phyloP scores from a whole-genome alignment of 371 early-diverging fungal genomes.

The Mucor lusitanicus region DNA sequence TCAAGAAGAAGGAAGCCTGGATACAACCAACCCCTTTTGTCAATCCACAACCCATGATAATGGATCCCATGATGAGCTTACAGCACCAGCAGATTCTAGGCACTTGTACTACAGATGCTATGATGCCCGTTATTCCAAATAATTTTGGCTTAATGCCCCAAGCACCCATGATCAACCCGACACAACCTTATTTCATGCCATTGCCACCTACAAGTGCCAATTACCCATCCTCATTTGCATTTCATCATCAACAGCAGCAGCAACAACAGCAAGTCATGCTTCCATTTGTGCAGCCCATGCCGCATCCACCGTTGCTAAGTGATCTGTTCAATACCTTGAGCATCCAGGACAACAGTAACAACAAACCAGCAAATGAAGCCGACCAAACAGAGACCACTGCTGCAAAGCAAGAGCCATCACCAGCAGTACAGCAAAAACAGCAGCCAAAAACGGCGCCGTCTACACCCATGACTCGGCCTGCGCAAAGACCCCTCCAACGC shows the following conservation, averaged over 20 bases:
- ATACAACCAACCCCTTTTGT: slow-evolving; percentile 1
- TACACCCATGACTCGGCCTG: not conserved
- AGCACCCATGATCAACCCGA: slow-evolving; percentile 10
- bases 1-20: not conserved
- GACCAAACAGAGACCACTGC: not conserved
- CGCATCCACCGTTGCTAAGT: not conserved
- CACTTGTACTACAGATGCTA: slow-evolving; percentile 7
- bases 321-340: not conserved
- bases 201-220: not conserved
- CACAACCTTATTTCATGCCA: slow-evolving; percentile 3
- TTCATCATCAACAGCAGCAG: slow-evolving; percentile 2
- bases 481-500: slow-evolving; percentile 1
- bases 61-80: slow-evolving; percentile 10
- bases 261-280: not conserved
- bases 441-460: not conserved
- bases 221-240: not conserved
- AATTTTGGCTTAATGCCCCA: not conserved
- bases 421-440: not conserved
- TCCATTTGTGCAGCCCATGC: not conserved
- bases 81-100: slow-evolving; percentile 9
- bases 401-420: not conserved
- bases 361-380: not conserved
- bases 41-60: not conserved
- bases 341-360: not conserved
- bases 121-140: not conserved